Evolutionary conservation across 345 rosid genomes (phyloP), one percentile per base, ranked within the genome.

Genomic region (Hirschfeldia incana): DNA sequence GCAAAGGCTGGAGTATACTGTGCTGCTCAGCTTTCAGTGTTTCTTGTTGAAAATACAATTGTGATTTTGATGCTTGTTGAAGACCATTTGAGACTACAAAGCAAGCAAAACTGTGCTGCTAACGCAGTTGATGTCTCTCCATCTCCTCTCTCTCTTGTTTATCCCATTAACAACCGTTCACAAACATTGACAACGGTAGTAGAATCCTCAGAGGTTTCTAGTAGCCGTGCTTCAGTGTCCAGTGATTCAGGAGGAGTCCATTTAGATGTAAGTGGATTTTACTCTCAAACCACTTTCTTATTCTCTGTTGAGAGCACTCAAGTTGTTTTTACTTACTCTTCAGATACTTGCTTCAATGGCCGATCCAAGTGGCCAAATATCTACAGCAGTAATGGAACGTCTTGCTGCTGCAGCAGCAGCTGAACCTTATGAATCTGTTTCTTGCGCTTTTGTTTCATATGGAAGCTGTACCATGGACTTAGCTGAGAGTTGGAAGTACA

Each of bases 341-440:
- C 61, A 94, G 98, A 87, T 92, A 80, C 95, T 94, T 82, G 97
- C 98, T 80, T 90, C 97, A 83, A 92, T 95, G 99, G 98, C 97
- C 65, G 99, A 93, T 87, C 86, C 93, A 44, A 93, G 85, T 84
- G 98, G 99, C 74, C 97, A 85, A 84, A 89, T 95, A 64, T 93
- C 99, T 77, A 84, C 93, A 57, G 76, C 91, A 39, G 92, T 89
- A 73, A 91, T 95, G 98, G 99, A 95, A 84, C 93, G 98, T 72
- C 89, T 95, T 39, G 87, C 97, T 64, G 98, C 99, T 16, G 99
- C 94, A 0, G 97, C 96, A 16, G 98, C 98, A 71, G 97, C 98
- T 28, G 99, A 95, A 78, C 98, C 98, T 32, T 95, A 93, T 77
- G 94, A 90, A 78, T 93, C 98, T 66, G 99, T 95, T 84, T 89